Conservation (phyloP, 306 rosid genomes). For the Cicer yamashitae region DNA sequence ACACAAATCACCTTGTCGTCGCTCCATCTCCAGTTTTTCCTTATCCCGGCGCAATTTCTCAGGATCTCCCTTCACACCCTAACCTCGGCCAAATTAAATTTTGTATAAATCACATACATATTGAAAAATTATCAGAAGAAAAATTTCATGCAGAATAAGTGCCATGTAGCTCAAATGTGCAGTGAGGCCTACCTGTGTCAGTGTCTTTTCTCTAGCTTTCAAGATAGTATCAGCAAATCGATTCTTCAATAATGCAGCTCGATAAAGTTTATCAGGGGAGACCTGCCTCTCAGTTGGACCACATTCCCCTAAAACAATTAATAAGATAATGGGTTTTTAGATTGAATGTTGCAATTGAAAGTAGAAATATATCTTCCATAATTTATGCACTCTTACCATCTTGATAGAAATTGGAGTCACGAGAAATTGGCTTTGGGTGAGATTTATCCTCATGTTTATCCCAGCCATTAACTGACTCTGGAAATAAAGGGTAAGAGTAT, state of each 20-base stretch:
- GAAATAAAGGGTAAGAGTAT: constrained; percentile 1
- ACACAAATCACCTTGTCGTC: constrained; percentile 54
- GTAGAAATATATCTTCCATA: constrained; percentile 26
- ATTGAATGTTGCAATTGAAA: constrained; percentile 28
- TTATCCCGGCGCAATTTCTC: constrained; percentile 70
- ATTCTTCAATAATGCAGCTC: constrained; percentile 71
- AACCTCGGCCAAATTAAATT: constrained; percentile 47
- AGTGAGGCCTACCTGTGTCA: constrained; percentile 57
- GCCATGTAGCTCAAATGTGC: constrained; percentile 36
- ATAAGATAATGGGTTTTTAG: constrained; percentile 30
- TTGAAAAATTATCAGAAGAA: constrained; percentile 27
- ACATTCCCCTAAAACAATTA: constrained; percentile 58
- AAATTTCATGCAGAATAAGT: constrained; percentile 15
- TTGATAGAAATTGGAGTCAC: constrained; percentile 59
- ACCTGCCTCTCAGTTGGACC: constrained; percentile 63
- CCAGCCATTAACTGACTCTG: constrained; percentile 64
- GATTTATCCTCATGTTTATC: constrained; percentile 69
- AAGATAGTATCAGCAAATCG: constrained; percentile 84
- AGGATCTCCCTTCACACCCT: constrained; percentile 80
- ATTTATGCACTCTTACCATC: constrained; percentile 61
- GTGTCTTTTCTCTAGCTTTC: constrained; percentile 79
- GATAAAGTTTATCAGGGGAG: constrained; percentile 67
- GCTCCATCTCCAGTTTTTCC: constrained; percentile 71
- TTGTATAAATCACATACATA: constrained; percentile 24
- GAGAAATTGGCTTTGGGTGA: constrained; percentile 59